Base-by-base conservation (phyloP, 2,329 filamentous ascomycete genomes). In the Fusarium mangiferae region DNA sequence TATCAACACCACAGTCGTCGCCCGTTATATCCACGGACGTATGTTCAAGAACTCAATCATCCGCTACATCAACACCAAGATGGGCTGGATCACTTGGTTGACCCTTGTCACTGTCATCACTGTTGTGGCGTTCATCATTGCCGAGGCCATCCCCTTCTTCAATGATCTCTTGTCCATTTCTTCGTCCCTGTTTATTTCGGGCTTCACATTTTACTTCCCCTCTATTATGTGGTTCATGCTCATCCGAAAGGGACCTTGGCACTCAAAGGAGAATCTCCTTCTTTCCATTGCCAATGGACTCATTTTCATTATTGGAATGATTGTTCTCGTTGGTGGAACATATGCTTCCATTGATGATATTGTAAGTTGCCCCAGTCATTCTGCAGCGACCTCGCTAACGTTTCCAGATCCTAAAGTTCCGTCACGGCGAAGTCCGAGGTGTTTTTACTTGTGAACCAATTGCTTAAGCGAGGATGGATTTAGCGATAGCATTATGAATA, bases 111-210 rank as follows among this genome's bases (percentile, higher is more conserved):
- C 86, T 2, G 73, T 80, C 54, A 80, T 92, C 48, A 94, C 92
- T 84, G 58, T 92, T 17, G 60, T 92, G 18, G 90, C 90, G 8
- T 95, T 90, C 87, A 80, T 94, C 74, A 90, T 95, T 73, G 92
- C 92, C 20, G 90, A 92, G 78, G 89, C 91, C 2, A 92, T 95
- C 49, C 93, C 93, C 6, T 90, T 91, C 79, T 95, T 95, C 84
- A 89, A 89, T 70, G 86, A 92, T 56, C 84, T 95, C 49, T 83
- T 95, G n/a, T 84, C 85, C 63, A 85, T 88, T 77, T 84, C 80
- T 54, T 87, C 86, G 5, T 82, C 85, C 5, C 83, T 88, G 36
- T 88, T 88, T 78, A 82, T 88, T 75, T 87, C 86, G 12, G 81
- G 81, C 41, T 82, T 82, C 58, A 83, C 84, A 36, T 85, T 85